phyloP scores from a whole-genome alignment of 1,284 basidiomycete species.

The Cryptococcus sp. region DNA sequence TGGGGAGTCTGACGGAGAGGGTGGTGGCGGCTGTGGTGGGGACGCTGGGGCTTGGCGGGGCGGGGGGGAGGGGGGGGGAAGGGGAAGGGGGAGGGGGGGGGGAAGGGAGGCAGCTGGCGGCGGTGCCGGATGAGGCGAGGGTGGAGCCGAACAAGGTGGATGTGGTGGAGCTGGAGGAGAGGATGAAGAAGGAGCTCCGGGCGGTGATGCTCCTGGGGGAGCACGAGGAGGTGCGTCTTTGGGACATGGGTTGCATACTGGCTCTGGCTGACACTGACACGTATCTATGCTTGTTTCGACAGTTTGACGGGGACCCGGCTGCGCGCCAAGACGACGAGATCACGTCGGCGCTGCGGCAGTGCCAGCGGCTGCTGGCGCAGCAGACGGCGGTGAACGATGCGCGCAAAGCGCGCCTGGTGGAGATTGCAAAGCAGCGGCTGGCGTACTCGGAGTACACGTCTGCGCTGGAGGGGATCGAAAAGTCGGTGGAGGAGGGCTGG shows the following conservation, averaged over 20 bases:
- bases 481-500: constrained; percentile 61
- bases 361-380: constrained; percentile 73
- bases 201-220: constrained; percentile 55
- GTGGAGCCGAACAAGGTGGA: constrained; percentile 42
- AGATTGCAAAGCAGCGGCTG: constrained; percentile 78
- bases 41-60: constrained; percentile 13
- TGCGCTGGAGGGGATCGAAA: constrained; percentile 73
- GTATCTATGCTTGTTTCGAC: constrained; percentile 4
- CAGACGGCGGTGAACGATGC: constrained; percentile 78
- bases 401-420: constrained; percentile 68
- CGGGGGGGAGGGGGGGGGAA: constrained; percentile 51
- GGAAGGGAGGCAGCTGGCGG: constrained; percentile 46
- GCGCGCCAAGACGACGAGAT: constrained; percentile 88
- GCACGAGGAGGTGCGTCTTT: constrained; percentile 54
- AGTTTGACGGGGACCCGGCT: constrained; percentile 65
- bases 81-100: constrained; percentile 49
- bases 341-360: constrained; percentile 79
- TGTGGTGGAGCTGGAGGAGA: constrained; percentile 55
- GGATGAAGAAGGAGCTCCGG: constrained; percentile 55
- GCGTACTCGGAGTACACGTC: constrained; percentile 86
- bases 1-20: constrained; percentile 46
- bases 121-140: constrained; percentile 8
- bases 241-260: neutral
- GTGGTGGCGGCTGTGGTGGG: constrained; percentile 73
- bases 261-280: neutral